Evolutionary conservation across 208 protist species (phyloP).

Genomic region (Acanthamoeba polyphaga): DNA sequence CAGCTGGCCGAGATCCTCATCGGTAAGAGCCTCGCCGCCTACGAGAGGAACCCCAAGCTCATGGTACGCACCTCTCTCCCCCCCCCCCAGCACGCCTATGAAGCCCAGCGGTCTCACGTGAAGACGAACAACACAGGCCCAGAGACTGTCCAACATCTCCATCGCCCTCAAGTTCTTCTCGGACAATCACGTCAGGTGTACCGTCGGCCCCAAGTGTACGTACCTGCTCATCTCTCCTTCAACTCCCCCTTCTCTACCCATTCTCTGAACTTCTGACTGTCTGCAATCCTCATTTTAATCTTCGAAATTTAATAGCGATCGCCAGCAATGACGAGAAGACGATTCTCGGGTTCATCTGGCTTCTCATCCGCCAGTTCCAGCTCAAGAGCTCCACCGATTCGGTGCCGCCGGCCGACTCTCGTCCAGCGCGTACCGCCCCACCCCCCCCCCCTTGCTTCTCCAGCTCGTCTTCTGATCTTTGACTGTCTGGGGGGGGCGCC

Average conservation of each 20-base stretch:
- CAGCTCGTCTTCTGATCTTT: neutral
- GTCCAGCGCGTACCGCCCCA: neutral
- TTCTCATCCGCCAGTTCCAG: slow-evolving; percentile 73
- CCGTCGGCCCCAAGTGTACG: slow-evolving; percentile 42
- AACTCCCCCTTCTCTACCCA: neutral
- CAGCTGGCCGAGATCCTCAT: slow-evolving; percentile 67
- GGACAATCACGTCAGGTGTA: slow-evolving; percentile 26
- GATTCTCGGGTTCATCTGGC: slow-evolving; percentile 71
- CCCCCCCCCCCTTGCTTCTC: neutral
- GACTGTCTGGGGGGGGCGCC: neutral
- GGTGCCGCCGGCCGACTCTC: slow-evolving; percentile 31
- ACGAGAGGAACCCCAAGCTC: slow-evolving; percentile 61
- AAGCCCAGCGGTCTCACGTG: neutral
- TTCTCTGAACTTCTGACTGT: too few species aligned
- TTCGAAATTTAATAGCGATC: slow-evolving; percentile 14
- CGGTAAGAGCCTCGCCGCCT: neutral
- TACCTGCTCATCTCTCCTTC: neutral
- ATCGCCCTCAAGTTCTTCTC: slow-evolving; percentile 72
- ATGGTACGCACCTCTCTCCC: neutral
- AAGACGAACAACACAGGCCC: neutral
- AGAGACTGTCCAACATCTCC: slow-evolving; percentile 65
- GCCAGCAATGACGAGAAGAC: slow-evolving; percentile 61
- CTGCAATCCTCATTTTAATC: neutral
- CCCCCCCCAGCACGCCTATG: neutral
- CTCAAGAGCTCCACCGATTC: slow-evolving; percentile 54